A percentile compares a stretch with the other conserved stretches of the same genome.
phyloP scores from a whole-genome alignment of 2,329 filamentous ascomycete species.

The Dothideomycetidae sp. region DNA sequence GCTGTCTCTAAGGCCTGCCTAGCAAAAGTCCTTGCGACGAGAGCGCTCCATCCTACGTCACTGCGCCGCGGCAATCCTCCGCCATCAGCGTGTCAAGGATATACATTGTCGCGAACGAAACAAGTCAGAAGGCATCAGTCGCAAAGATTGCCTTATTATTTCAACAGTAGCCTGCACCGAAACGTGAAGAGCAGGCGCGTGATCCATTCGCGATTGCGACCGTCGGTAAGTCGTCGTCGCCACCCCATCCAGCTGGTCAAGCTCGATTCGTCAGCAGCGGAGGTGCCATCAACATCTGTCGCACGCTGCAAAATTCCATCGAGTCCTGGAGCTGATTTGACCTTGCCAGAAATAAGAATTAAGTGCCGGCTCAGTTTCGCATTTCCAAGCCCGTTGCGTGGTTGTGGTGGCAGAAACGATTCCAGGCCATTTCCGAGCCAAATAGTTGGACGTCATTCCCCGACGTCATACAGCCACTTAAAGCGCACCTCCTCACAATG shows the following conservation, averaged over 20 bases:
- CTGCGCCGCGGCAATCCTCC: not conserved
- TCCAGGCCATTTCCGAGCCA: too few species aligned
- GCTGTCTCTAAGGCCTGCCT: not conserved
- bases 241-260: not conserved
- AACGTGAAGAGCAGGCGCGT: too few species aligned
- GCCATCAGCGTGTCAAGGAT: not conserved
- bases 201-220: not conserved
- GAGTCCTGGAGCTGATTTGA: too few species aligned
- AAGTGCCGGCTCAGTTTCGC: too few species aligned
- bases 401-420: not conserved
- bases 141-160: too few species aligned
- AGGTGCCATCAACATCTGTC: not conserved
- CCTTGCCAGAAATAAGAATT: too few species aligned
- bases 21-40: not conserved
- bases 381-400: too few species aligned
- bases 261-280: not conserved
- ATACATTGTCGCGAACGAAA: not conserved
- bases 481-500: constrained; percentile 1
- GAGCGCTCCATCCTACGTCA: not conserved
- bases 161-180: too few species aligned
- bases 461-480: not conserved
- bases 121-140: not conserved
- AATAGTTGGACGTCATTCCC: too few species aligned
- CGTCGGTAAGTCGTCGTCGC: not conserved
- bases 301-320: not conserved